Base-by-base conservation (phyloP, 1,284 basidiomycete species). In the Wolfiporia cocos region DNA sequence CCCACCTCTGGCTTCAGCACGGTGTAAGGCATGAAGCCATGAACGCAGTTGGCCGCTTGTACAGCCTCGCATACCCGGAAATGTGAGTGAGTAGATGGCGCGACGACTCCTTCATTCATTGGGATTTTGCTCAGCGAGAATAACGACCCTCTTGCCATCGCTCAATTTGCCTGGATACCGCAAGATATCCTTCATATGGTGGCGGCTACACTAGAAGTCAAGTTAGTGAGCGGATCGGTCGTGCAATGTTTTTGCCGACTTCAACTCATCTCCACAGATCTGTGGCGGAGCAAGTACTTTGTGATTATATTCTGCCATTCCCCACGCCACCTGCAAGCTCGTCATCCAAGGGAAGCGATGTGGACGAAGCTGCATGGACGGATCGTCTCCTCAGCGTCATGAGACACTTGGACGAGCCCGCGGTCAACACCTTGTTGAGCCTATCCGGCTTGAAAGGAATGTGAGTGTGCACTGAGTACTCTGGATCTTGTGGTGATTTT, bases 141-240 rank as follows among this genome's bases (percentile, higher is more conserved):
- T 47, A 81, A 82, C 42, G 88, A 92, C 46, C 65, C 73, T 1
- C 69, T 76, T 0, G 90, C 92, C 0, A 72, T 84, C 15, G 61
- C 70, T 17, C 90, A 95, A 41, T 97, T 99, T 57, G 80, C 79
- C 0, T 99, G 96, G 96, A 98, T 99, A 47, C 94, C 96, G 0
- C 74, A 84, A 24, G 70, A 74, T 31, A 68, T 99, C 22, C 70
- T 89, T 31, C 70, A 68, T 43, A 74, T 76, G 44, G 69, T 70
- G 4, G 65, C 67, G 15, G 57, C 70, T 4, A 73, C 68, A 9
- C 40, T 62, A 0, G 86, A 89, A 55, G 68, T 78, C 37, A 75
- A 77, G 80, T 86, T 46, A 37, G 73, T 58, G 11, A 18, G 3
- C 15, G 24, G 22, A 23, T 7, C 22, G n/a, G n/a, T 29, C 11